Evolutionary conservation across 805 yeast species (phyloP).

Genomic region (Pichia membranifaciens): DNA sequence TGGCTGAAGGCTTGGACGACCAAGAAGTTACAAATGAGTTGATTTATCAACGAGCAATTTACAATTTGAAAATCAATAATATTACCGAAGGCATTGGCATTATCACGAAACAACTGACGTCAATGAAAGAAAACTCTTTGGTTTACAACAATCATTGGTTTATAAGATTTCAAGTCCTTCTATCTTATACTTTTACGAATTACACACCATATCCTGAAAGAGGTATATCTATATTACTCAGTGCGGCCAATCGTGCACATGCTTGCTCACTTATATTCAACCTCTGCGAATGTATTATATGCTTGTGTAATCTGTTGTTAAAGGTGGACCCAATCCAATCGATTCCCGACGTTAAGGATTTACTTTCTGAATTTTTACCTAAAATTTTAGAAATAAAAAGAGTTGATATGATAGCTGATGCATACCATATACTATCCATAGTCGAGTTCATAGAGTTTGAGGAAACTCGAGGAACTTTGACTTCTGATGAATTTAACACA

Average conservation of each 20-base stretch:
- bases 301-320: slow-evolving; percentile 41
- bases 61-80: slow-evolving; percentile 21
- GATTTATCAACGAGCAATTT: slow-evolving; percentile 21
- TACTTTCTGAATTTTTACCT: slow-evolving; percentile 42
- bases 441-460: slow-evolving; percentile 15
- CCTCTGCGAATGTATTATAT: slow-evolving; percentile 41
- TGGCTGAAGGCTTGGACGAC: slow-evolving; percentile 31
- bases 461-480: neutral
- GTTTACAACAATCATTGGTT: slow-evolving; percentile 37
- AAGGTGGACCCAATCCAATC: slow-evolving; percentile 29
- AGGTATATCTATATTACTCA: slow-evolving; percentile 44
- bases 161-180: slow-evolving; percentile 42
- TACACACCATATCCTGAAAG: slow-evolving; percentile 40
- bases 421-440: slow-evolving; percentile 31
- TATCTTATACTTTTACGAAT: slow-evolving; percentile 38
- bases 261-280: slow-evolving; percentile 40
- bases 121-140: slow-evolving; percentile 20
- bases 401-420: slow-evolving; percentile 35
- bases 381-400: slow-evolving; percentile 36
- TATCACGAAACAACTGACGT: slow-evolving; percentile 19
- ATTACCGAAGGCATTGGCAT: slow-evolving; percentile 20
- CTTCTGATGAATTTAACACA: slow-evolving; percentile 1
- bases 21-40: slow-evolving; percentile 27
- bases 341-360: slow-evolving; percentile 34
- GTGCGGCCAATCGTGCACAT: slow-evolving; percentile 44